Conservation (phyloP, 2,329 filamentous ascomycete genomes). For the Penicillium sp. region DNA sequence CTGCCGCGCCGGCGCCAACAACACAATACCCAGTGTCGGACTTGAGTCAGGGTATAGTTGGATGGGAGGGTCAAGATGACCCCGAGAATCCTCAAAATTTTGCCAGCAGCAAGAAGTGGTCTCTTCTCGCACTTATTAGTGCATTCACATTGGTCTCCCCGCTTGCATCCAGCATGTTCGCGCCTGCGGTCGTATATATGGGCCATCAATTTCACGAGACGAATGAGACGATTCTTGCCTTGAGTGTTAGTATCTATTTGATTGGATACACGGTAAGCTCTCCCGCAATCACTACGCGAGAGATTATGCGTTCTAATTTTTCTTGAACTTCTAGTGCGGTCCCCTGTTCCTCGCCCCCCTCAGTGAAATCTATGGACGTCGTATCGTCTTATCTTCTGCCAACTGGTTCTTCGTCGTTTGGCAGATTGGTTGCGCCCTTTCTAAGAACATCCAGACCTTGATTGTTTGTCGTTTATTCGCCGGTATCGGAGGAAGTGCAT, state of each 20-base stretch:
- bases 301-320: not conserved
- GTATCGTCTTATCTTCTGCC: conserved; percentile 59
- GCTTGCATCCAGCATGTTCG: conserved; percentile 36
- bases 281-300: not conserved
- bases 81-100: conserved; percentile 60
- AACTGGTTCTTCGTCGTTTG: conserved; percentile 60
- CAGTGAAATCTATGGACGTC: conserved; percentile 63
- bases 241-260: conserved; percentile 33
- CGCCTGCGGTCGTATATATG: conserved; percentile 28
- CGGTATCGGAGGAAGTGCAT: conserved; percentile 42
- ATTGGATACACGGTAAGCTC: conserved; percentile 31
- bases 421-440: conserved; percentile 60
- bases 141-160: conserved; percentile 32
- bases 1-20: not conserved
- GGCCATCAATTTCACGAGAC: conserved; percentile 21
- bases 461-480: conserved; percentile 65
- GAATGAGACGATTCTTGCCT: conserved; percentile 27
- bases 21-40: conserved; percentile 36
- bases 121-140: conserved; percentile 28
- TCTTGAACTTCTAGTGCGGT: conserved; percentile 41
- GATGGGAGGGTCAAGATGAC: conserved; percentile 61
- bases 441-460: conserved; percentile 58
- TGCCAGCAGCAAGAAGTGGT: conserved; percentile 24
- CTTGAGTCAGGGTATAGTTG: conserved; percentile 55
- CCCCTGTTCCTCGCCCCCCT: conserved; percentile 65